Conservation (phyloP, 2,329 filamentous ascomycete genomes). For the Sarocladium strictum region DNA sequence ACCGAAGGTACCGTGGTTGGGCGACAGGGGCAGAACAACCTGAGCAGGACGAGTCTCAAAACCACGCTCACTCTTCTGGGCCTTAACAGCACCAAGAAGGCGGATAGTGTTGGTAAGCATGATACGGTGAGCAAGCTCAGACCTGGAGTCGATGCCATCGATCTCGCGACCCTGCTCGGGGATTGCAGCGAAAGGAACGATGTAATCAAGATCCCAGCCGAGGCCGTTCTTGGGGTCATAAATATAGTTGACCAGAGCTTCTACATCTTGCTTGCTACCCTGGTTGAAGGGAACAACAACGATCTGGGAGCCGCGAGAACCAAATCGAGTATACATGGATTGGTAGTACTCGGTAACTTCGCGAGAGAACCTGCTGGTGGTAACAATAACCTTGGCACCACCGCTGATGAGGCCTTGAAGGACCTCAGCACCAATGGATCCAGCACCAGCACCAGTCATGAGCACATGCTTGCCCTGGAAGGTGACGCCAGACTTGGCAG, state of each 20-base stretch:
- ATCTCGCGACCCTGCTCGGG: conserved; percentile 97
- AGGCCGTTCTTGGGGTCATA: conserved; percentile 95
- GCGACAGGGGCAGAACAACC: conserved; percentile 90
- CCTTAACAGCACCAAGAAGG: conserved; percentile 83
- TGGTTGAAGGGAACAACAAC: conserved; percentile 99
- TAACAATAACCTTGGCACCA: conserved; percentile 94
- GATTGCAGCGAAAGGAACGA: conserved; percentile 95
- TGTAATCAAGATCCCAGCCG: conserved; percentile 95
- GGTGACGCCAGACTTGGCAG: conserved; percentile 79
- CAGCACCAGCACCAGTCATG: conserved; percentile 97
- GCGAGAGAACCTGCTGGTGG: conserved; percentile 91
- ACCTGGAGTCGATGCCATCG: conserved; percentile 93
- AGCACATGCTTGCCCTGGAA: conserved; percentile 94
- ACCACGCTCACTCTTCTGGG: conserved; percentile 78
- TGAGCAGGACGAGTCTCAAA: conserved; percentile 96
- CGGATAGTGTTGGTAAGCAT: conserved; percentile 97
- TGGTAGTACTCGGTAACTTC: conserved; percentile 99
- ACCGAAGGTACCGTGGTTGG: conserved; percentile 97
- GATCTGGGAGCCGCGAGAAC: conserved; percentile 88
- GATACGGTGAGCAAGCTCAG: conserved; percentile 95
- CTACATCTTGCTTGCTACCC: conserved; percentile 95
- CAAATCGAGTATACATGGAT: conserved; percentile 93
- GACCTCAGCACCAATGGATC: conserved; percentile 95
- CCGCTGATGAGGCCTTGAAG: conserved; percentile 93
- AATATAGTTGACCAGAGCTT: conserved; percentile 90